Percentiles rank a stretch among this genome's conserved stretches.
Evolutionary conservation across 768 basidiomycete species (phyloP).

Genomic region (Leccinum sublutescens): DNA sequence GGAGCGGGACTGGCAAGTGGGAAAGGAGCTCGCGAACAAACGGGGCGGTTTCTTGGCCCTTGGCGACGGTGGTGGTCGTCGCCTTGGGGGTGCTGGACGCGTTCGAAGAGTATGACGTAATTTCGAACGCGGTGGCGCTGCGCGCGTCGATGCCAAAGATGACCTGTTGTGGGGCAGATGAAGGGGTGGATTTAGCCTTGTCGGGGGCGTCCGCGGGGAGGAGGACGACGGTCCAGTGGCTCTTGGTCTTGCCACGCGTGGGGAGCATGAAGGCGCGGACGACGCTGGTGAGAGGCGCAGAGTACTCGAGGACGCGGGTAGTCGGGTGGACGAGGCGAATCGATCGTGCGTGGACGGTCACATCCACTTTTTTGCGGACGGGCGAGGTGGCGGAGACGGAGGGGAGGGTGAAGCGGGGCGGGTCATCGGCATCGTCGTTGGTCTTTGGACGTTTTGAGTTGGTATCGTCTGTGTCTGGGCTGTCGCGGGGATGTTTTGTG

Average conservation of each 20-base stretch:
- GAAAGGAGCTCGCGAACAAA: slow-evolving; percentile 52
- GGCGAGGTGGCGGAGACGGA: slow-evolving; percentile 70
- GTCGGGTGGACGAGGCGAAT: slow-evolving; percentile 53
- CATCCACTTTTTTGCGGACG: slow-evolving; percentile 72
- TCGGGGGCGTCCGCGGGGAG: slow-evolving; percentile 55
- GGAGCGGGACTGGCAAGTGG: slow-evolving; percentile 41
- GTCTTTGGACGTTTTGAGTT: slow-evolving; percentile 23
- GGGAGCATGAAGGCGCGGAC: slow-evolving; percentile 69
- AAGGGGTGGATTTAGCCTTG: slow-evolving; percentile 37
- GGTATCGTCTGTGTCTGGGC: slow-evolving; percentile 10
- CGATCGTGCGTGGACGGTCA: slow-evolving; percentile 50
- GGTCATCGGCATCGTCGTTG: slow-evolving; percentile 33
- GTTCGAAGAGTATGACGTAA: slow-evolving; percentile 32
- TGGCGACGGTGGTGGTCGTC: slow-evolving; percentile 38
- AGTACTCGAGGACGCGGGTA: slow-evolving; percentile 48
- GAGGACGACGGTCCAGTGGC: slow-evolving; percentile 71
- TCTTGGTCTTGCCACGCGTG: slow-evolving; percentile 67
- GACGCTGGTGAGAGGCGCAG: slow-evolving; percentile 48
- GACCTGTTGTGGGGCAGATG: slow-evolving; percentile 46
- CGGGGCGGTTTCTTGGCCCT: slow-evolving; percentile 53
- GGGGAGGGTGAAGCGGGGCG: slow-evolving; percentile 57
- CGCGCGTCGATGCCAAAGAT: slow-evolving; percentile 72
- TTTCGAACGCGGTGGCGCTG: slow-evolving; percentile 44
- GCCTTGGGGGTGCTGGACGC: slow-evolving; percentile 22
- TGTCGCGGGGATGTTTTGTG: slow-evolving; percentile 34